Evolutionary conservation across 2,329 filamentous ascomycete genomes (phyloP), one percentile per base, ranked within the genome.

Genomic region (Thermoascus crustaceus): DNA sequence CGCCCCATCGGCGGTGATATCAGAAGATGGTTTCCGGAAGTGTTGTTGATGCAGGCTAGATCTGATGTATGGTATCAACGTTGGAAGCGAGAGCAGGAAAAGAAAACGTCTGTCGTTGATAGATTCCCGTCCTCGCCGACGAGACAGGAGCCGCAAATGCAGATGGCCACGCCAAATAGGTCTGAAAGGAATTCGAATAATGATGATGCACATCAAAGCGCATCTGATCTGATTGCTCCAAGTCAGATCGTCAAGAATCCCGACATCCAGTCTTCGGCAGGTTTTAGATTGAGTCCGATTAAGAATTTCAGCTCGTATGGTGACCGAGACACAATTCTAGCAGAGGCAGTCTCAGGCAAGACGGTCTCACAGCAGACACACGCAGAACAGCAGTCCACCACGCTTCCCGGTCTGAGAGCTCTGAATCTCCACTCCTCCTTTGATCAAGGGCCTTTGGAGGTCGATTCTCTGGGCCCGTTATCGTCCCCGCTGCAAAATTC

Each of bases 51-150:
- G 34, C 41, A 41, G 21, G 40, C 22, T 10, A 46, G 49, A 31
- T 48, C 47, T 2, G 38, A 47, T 19, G 41, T 56, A 30, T 65
- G 61, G 60, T 61, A 60, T 35, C 51, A 58, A 16, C 47, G 35
- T 18, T 43, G 34, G 26, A 39, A 49, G 9, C 51, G 49, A 13
- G 44, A 43, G 6, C 44, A 42, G 10, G 49, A 49, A 22, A 31
- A 42, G 17, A 21, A 37, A 11, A 35, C 41, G 16, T 39, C 40
- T 6, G 27, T 44, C 19, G 40, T 43, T 7, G 50, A 50, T 11
- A 37, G 29, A 13, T 33, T 41, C 25, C 40, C 45, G 5, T 43
- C 35, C 8, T 34, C 32, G 7, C 19, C 19, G 13, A 7, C 26
- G 7, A 29, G 26, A 13, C 26, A 9, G 13, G 26, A 6, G 13